These are phyloP conservation scores for Hibiscus trionum DNA, from an alignment of 345 rosid genomes.

Conservation along the genomic window DNA sequence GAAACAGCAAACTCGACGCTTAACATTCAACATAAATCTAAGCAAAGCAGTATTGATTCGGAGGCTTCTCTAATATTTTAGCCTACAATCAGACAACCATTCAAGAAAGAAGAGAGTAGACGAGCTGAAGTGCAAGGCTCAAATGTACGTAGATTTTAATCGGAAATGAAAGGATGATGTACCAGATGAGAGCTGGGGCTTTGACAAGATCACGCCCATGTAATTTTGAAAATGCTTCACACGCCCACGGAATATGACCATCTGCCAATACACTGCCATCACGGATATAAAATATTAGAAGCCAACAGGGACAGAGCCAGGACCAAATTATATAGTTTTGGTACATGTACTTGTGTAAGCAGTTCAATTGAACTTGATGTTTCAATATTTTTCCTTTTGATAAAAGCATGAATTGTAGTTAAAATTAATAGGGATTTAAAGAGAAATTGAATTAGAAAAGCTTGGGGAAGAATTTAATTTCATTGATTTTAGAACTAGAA, in stretches of 20 bases:
- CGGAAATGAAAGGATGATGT: conserved; percentile 5
- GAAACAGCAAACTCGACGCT: no score
- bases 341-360: no score
- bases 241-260: conserved; percentile 99
- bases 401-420: background rate
- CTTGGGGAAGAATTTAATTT: no score
- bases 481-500: no score
- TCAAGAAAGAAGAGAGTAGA: no score
- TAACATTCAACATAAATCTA: no score
- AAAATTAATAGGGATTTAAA: background rate
- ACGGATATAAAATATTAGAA: background rate
- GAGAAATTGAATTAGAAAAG: no score
- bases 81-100: background rate
- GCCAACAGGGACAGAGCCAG: background rate
- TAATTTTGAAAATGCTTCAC: conserved; percentile 83
- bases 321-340: no score
- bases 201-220: conserved; percentile 64
- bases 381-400: no score
- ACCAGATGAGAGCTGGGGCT: conserved; percentile 70
- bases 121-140: background rate
- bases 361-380: no score
- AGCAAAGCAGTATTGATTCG: no score
- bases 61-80: no score
- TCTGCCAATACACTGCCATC: conserved; percentile 82
- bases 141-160: background rate